Evolutionary conservation across 2,329 filamentous ascomycete species (phyloP).

Genomic region (Hortaea sp.): DNA sequence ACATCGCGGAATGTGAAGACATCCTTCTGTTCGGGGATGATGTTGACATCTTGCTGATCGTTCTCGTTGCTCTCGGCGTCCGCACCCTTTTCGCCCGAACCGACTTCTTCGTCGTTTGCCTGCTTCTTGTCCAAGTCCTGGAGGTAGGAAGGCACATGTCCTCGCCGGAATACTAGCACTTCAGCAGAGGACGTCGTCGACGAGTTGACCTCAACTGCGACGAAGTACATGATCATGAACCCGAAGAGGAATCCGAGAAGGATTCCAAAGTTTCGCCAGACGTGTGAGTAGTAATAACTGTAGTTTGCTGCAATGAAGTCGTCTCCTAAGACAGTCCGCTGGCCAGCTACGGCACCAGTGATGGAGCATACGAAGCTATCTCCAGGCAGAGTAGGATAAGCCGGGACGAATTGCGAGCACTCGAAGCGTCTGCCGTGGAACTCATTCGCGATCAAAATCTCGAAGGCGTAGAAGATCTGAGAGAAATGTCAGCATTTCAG

Average conservation of each 20-base stretch:
- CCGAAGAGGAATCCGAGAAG: constrained; percentile 50
- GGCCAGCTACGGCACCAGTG: constrained; percentile 30
- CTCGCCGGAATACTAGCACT: constrained; percentile 51
- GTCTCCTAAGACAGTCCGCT: constrained; percentile 30
- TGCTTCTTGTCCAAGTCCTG: constrained; percentile 21
- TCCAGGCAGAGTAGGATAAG: constrained; percentile 23
- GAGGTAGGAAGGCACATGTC: constrained; percentile 33
- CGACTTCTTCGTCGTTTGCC: constrained; percentile 26
- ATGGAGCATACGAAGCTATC: constrained; percentile 28
- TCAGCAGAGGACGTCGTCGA: constrained; percentile 55
- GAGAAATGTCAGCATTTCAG: constrained; percentile 38
- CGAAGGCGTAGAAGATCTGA: constrained; percentile 49
- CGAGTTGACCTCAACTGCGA: constrained; percentile 56
- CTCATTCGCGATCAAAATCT: constrained; percentile 45
- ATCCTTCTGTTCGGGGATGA: constrained; percentile 32
- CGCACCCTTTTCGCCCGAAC: constrained; percentile 18
- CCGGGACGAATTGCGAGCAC: constrained; percentile 29
- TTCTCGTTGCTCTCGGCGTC: constrained; percentile 12
- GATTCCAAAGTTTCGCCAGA: constrained; percentile 56
- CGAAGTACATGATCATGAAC: constrained; percentile 55
- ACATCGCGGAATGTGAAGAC: constrained; percentile 46
- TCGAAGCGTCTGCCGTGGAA: constrained; percentile 29
- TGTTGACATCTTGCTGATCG: constrained; percentile 24
- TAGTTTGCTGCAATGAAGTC: constrained; percentile 25
- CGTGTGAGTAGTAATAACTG: constrained; percentile 31